Evolutionary conservation across 2,329 filamentous ascomycete species (phyloP), one percentile per base, ranked within the genome.

Genomic region (Ceratocystis variospora): DNA sequence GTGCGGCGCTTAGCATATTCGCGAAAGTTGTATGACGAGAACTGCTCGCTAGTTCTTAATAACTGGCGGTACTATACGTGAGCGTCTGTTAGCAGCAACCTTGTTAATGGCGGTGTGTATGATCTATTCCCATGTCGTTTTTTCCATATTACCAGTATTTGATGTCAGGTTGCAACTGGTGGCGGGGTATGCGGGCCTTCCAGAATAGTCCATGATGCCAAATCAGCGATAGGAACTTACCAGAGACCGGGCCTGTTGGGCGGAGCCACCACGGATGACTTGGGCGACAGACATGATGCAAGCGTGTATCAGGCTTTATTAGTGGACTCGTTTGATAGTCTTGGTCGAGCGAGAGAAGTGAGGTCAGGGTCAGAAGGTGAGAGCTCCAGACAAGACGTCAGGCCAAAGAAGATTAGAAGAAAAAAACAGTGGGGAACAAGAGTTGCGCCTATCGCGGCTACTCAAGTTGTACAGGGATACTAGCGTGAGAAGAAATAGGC

Each of bases 11-110:
- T 88, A 65, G 94, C 92, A 77, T 99, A 99, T 76, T 96, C 93
- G 78, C 94, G 86, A 82, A 96, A 99, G 79, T 97, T 99, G 81
- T 97, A 99, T 71, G 88, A 85, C 69, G 90, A 84, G 76, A 99
- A 97, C 73, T 96, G 89, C 69, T 83, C 81, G 69, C 90, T 86
- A 76, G 94, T 88, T 71, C 92, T 88, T 72, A 97, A 81, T 72
- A 99, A 80, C 73, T 93, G 93, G 71, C 94, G 92, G 78, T 96
- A 97, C 92, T 96, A 70, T 17, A 62, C 45, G 33, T 44, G 33
- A 31, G 6, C 15, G 25, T 2, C 25, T 22, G 55, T 65, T 48
- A 65, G 64, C 45, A 22, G 22, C 17, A 8, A 3, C 55, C 48
- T 10, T 25, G 6, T 2, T 2, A 12, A 10, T 22, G 22, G 48